Evolutionary conservation across 2,329 filamentous ascomycete genomes (phyloP).

Genomic region (Colletotrichum shisoi): DNA sequence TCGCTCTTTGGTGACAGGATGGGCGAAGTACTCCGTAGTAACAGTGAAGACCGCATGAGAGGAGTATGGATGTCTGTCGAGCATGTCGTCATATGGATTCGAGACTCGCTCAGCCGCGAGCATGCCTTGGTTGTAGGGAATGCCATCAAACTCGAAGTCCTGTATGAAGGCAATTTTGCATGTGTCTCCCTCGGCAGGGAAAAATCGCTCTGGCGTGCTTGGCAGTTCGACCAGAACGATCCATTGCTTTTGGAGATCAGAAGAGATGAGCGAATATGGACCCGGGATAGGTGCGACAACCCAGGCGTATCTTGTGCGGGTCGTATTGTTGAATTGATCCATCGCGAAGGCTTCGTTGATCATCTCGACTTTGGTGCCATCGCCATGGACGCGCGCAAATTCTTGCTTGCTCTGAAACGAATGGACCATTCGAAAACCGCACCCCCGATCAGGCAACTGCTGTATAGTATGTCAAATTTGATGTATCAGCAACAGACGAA

Average conservation of each 20-base stretch:
- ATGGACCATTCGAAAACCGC: constrained; percentile 31
- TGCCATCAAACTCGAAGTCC: constrained; percentile 10
- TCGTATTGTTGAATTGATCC: constrained; percentile 15
- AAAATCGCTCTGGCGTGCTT: neutral
- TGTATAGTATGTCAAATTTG: neutral
- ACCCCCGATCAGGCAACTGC: constrained; percentile 5
- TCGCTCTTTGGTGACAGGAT: constrained; percentile 15
- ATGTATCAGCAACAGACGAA: neutral
- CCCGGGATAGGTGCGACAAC: constrained; percentile 17
- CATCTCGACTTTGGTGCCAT: constrained; percentile 31
- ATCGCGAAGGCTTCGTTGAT: constrained; percentile 8
- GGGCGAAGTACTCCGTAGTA: constrained; percentile 23
- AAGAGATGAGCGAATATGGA: constrained; percentile 19
- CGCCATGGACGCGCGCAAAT: constrained; percentile 28
- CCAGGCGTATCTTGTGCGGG: constrained; percentile 21
- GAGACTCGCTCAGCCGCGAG: constrained; percentile 19
- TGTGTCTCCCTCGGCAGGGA: constrained; percentile 24
- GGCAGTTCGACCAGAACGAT: constrained; percentile 22
- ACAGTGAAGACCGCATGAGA: constrained; percentile 25
- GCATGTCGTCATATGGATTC: constrained; percentile 18
- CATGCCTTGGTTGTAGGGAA: constrained; percentile 17
- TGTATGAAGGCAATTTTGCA: constrained; percentile 20
- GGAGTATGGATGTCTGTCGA: constrained; percentile 1
- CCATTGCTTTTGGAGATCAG: constrained; percentile 32
- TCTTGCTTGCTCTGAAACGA: constrained; percentile 22